Conservation (phyloP, 352 stramenopile species). For the Phytophthora rubi region DNA sequence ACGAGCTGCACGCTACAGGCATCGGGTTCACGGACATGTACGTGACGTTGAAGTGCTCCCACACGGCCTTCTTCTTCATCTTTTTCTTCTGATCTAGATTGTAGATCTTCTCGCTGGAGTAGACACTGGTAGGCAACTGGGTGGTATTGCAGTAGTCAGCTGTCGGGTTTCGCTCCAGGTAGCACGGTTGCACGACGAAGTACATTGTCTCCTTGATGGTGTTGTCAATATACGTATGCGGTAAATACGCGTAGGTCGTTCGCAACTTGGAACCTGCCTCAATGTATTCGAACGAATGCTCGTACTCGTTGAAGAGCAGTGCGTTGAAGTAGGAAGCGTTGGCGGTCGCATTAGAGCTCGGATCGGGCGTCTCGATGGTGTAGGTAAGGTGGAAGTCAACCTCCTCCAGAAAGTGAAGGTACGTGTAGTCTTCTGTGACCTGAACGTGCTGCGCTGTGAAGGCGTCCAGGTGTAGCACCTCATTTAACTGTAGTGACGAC, state of each 20-base stretch:
- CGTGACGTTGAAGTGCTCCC: slow-evolving; percentile 34
- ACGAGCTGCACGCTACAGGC: slow-evolving; percentile 57
- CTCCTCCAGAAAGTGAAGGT: slow-evolving; percentile 60
- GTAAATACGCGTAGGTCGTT: slow-evolving; percentile 54
- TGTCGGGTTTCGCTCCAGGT: slow-evolving; percentile 40
- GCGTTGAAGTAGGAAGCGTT: slow-evolving; percentile 58
- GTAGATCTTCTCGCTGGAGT: slow-evolving; percentile 54
- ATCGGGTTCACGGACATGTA: slow-evolving; percentile 71
- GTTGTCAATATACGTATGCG: slow-evolving; percentile 58
- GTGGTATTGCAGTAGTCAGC: slow-evolving; percentile 47
- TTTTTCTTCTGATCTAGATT: slow-evolving; percentile 38
- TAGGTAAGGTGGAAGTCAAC: slow-evolving; percentile 65
- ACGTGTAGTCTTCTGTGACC: slow-evolving; percentile 59
- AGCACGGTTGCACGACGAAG: slow-evolving; percentile 66
- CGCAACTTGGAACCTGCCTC: slow-evolving; percentile 48
- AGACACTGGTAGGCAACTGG: slow-evolving; percentile 46
- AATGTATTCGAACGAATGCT: slow-evolving; percentile 57
- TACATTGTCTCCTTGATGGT: slow-evolving; percentile 57
- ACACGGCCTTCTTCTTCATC: slow-evolving; percentile 19
- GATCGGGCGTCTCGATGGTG: slow-evolving; percentile 39
- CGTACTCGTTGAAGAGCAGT: slow-evolving; percentile 55
- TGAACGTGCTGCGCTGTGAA: slow-evolving; percentile 59
- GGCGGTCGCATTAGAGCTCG: slow-evolving; percentile 15
- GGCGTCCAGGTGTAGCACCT: slow-evolving; percentile 70
- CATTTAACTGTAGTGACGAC: slow-evolving; percentile 48